Base-by-base conservation (phyloP, 208 protist genomes). In the Jaenimonas drosophilae region DNA sequence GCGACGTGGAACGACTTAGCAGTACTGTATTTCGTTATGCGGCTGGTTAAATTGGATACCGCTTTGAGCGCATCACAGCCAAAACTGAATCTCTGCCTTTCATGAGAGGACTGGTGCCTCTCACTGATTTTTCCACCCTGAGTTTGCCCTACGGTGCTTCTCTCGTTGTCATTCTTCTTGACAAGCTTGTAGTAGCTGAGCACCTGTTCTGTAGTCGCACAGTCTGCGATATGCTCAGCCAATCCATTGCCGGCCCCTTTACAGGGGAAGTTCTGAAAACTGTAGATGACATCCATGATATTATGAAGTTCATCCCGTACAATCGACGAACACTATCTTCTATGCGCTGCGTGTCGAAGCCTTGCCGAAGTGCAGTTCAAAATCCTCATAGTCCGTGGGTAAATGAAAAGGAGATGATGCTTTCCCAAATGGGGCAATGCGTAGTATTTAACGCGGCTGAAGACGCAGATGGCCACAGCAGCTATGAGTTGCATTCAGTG, bases 221-320 rank as follows among this genome's bases (percentile, higher is more conserved):
- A n/a, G n/a, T n/a, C n/a, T n/a, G n/a, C n/a, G n/a, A n/a, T n/a
- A 81, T 84, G 76, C 42, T 84, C 9, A 83, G 73, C 1, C 50
- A 70, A 33, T 67, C 70, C n/a, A 39, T 61, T 0, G 41, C 43
- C 5, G 59, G 55, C 0, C 69, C 76, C 39, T 68, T 84, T 26
- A 73, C 68, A 32, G 76, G 81, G 3, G 64, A 76, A 16, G 59
- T 86, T 28, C 40, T 53, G 3, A 64, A 82, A n/a, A 69, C 60
- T 52, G 52, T 48, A 27, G 64, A 64, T 1, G 59, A 66, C 19
- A 40, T 90, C 12, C 73, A 82, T 45, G 66, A 86, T 30, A 56
- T 86, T 12, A 81, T 90, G 81, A 55, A 59, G 47, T 90, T 75
- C 54, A 75, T 90, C 7, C 81, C 81, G n/a, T 86, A 77, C 45